Base-by-base conservation (phyloP, 768 basidiomycete genomes). In the Porphyrellus cyaneotinctus region DNA sequence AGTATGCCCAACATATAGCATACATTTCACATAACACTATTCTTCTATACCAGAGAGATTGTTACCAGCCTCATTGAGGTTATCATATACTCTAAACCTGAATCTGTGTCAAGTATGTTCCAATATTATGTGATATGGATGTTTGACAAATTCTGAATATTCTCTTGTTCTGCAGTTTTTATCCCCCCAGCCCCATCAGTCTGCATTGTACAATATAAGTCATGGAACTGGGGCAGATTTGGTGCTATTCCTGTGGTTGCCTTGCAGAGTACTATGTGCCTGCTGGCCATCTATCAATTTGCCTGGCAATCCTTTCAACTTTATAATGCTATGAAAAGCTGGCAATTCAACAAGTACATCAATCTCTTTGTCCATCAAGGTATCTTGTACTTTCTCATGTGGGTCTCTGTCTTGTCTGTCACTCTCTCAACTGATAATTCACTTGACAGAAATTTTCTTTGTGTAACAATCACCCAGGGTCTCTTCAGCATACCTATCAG, bases 301-400 rank as follows among this genome's bases (percentile, higher is more conserved):
- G 0, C 43, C 12, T 11, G 10, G 4, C 47, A 58, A 6, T 47
- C 43, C 23, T 5, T 33, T 20, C 47, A 58, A 6, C 23, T 47
- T 4, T 46, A 49, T 13, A 43, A 17, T 7, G n/a, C 4, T 6
- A 49, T 43, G 9, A 31, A 7, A 20, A 36, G 5, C 37, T 59
- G 56, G 58, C 44, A 51, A 5, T 28, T 43, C 18, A 58, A 59
- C 20, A 24, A 22, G n/a, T 58, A 53, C 33, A 11, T 59, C 13
- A n/a, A 31, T 9, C 51, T 59, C 3, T 33, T 59, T 11, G 28
- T 45, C 22, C 17, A 39, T 7, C 48, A 59, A 26, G 56, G 58
- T 7, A 20, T 58, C 15, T 1, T 58, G 1, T 59, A 59, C 24
- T 59, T 59, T 14, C 0, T 48, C 12, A 24, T 54, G 58, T 59